Conservation (phyloP, 768 basidiomycete species). For the Dacryopinax primogenitus region DNA sequence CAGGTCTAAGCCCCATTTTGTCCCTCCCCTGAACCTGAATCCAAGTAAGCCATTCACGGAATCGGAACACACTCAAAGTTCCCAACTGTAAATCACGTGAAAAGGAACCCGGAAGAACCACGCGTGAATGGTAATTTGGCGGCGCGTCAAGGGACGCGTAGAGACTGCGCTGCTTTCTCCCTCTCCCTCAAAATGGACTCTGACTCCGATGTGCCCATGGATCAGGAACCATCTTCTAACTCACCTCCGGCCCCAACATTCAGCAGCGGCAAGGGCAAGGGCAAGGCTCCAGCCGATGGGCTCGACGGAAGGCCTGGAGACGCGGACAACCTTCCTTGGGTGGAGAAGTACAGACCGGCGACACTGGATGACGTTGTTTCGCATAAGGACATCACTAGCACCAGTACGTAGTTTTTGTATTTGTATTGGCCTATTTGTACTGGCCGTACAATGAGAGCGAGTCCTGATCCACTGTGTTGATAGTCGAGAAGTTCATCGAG, state of each 20-base stretch:
- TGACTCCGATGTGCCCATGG: background rate
- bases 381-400: conserved; percentile 86
- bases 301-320: background rate
- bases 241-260: background rate
- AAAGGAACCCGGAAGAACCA: too few species aligned
- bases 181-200: background rate
- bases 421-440: background rate
- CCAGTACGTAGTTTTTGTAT: too few species aligned
- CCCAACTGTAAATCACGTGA: too few species aligned
- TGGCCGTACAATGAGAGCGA: background rate
- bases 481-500: conserved; percentile 94
- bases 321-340: conserved; percentile 41
- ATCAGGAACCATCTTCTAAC: background rate
- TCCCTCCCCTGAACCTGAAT: too few species aligned
- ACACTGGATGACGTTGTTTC: conserved; percentile 90
- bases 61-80: too few species aligned
- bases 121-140: too few species aligned
- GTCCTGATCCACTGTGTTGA: conserved; percentile 11
- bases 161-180: background rate
- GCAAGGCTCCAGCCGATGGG: background rate
- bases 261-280: background rate
- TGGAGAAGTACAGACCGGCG: conserved; percentile 92
- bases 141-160: too few species aligned
- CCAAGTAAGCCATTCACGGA: too few species aligned
- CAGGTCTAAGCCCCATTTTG: too few species aligned